Evolutionary conservation across 495 filamentous ascomycete species (phyloP), one percentile per base, ranked within the genome.

Genomic region (Tuber umbilicatum): DNA sequence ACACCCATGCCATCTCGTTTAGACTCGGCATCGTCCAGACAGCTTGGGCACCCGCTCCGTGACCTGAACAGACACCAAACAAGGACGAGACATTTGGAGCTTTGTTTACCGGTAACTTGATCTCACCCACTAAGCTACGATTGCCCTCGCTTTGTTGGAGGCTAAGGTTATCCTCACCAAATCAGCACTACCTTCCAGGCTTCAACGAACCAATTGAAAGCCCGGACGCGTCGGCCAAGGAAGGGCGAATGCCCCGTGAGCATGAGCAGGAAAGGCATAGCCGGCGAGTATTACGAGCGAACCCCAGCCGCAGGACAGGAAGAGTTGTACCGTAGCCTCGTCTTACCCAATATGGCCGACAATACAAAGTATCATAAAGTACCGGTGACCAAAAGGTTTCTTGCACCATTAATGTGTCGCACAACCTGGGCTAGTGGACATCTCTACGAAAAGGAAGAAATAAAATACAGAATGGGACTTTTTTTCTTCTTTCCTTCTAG

Each of bases 401-500:
- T 5, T n/a, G n/a, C n/a, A 31, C n/a, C n/a, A 64, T n/a, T n/a
- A 64, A 64, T 16, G 27, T 64, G 55, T 64, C 27, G 27, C 55
- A 64, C 55, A 64, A 12, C n/a, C 31, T 64, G 6, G n/a, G 27
- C 12, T 64, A 2, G 55, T 64, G 55, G 27, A 55, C 7, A 27
- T 27, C 23, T 55, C 47, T 14, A 27, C 50, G 0, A 27, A 12
- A 27, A 7, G 39, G n/a, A 60, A 31, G 55, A 70, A 35, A 35
- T 23, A 31, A 35, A n/a, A 35, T 50, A 68, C 37, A 10, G 10
- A 64, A 3, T 45, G 37, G 0, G 17, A 60, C 31, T 37, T 72
- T 40, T 72, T 72, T 72, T 27, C 2, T 71, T 71, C 10, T 71
- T 45, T 71, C 19, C 39, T 71, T 41, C 40, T 45, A 10, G 0